Evolutionary conservation across 2,329 filamentous ascomycete species (phyloP), one percentile per base, ranked within the genome.

Genomic region (Penicillium sp.): DNA sequence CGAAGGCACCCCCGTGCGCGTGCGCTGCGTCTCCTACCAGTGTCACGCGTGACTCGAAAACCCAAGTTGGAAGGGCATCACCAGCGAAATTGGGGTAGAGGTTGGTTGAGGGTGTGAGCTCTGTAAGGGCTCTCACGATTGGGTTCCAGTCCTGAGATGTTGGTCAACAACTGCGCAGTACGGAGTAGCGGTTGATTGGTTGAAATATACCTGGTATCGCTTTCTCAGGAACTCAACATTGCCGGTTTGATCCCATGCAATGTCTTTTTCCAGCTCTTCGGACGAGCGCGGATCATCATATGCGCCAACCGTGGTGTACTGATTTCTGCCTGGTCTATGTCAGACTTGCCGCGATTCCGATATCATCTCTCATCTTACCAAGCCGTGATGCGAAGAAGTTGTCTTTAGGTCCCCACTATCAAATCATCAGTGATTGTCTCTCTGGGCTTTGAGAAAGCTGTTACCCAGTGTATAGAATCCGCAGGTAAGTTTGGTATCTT

Each of bases 61-160:
- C 67, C 77, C 77, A 80, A 0, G 70, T 74, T 2, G 73, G 65
- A 1, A 80, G 66, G 6, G 68, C 66, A 4, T 72, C 62, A 0
- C 73, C 77, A 0, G 76, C 72, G 6, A 72, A 70, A 55, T 80
- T 80, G 4, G 78, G 76, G 45, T 76, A 79, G 0, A 77, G 52
- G 14, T 69, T 68, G 1, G 73, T 73, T 45, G 72, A 67, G 0
- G 77, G 78, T 4, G 72, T 72, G 3, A 72, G 70, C 6, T 77
- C 70, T 3, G 77, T 67, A 8, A 81, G 67, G 3, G 71, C 69
- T 27, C 70, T 69, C 14, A 76, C 66, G 0, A 72, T 65, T 0
- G 76, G 75, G 42, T 75, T 75, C 78, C 78, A 80, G 59, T 74
- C 65, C 58, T 70, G 62, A 52, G 3, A 0, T 73, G 75, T 48